phyloP scores from a whole-genome alignment of 2,329 filamentous ascomycete genomes.

The Cordyceps javanica region DNA sequence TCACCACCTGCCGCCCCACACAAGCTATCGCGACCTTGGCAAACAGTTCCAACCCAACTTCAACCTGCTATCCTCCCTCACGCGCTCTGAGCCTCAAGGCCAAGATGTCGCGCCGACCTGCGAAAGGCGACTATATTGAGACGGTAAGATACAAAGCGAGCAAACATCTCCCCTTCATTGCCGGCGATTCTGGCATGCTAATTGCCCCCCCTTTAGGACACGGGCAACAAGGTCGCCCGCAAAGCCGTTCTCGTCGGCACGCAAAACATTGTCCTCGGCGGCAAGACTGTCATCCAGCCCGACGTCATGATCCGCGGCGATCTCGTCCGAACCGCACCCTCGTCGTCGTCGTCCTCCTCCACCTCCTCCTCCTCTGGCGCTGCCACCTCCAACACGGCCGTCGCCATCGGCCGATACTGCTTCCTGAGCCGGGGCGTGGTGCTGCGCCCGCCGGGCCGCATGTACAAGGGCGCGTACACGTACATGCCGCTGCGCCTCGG shows the following conservation, averaged over 20 bases:
- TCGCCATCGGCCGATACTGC: conserved; percentile 86
- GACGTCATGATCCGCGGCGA: conserved; percentile 93
- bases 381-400: conserved; percentile 50
- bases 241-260: conserved; percentile 88
- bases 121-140: conserved; percentile 93
- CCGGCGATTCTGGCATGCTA: not conserved
- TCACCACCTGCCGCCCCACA: not conserved
- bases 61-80: not conserved
- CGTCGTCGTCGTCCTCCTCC: conserved; percentile 32
- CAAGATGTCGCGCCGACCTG: conserved; percentile 67
- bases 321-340: conserved; percentile 55
- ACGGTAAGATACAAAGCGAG: conserved; percentile 54
- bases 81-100: not conserved
- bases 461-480: conserved; percentile 72
- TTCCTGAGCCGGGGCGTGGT: conserved; percentile 75
- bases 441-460: conserved; percentile 73
- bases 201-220: conserved; percentile 58
- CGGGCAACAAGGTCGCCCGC: conserved; percentile 95
- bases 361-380: conserved; percentile 36
- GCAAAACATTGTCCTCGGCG: conserved; percentile 95
- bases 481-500: conserved; percentile 90
- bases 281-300: conserved; percentile 91
- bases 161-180: not conserved
- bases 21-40: not conserved
- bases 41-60: not conserved